Evolutionary conservation across 352 stramenopile species (phyloP).

Genomic region (Phytophthora citricola): DNA sequence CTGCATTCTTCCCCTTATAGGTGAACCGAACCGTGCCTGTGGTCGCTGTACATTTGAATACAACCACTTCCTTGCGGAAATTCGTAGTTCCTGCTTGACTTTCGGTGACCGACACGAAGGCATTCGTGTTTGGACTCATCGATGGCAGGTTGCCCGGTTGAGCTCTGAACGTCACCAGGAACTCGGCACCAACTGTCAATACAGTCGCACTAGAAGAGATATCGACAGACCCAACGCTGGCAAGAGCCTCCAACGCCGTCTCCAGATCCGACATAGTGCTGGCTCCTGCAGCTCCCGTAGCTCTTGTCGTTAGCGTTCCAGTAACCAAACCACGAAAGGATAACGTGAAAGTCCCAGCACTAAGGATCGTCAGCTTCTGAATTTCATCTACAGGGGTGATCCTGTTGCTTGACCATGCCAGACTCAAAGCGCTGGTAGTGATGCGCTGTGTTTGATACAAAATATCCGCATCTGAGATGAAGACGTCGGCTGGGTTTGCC

Average conservation of each 20-base stretch:
- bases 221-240: conserved; percentile 52
- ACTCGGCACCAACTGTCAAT: conserved; percentile 27
- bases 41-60: conserved; percentile 58
- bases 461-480: conserved; percentile 56
- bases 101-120: conserved; percentile 42
- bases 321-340: conserved; percentile 57
- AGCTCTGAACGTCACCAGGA: conserved; percentile 66
- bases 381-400: conserved; percentile 41
- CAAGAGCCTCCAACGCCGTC: conserved; percentile 43
- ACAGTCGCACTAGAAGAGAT: conserved; percentile 40
- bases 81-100: conserved; percentile 49
- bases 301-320: conserved; percentile 17
- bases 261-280: conserved; percentile 44
- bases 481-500: conserved; percentile 51
- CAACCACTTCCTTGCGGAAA: conserved; percentile 70
- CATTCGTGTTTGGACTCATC: conserved; percentile 28
- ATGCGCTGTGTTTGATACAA: conserved; percentile 66
- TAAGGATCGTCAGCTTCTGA: conserved; percentile 53
- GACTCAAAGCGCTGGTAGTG: conserved; percentile 52
- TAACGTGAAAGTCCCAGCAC: conserved; percentile 49
- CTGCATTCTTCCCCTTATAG: conserved; percentile 17
- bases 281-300: conserved; percentile 30
- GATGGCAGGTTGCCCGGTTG: conserved; percentile 57
- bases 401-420: conserved; percentile 63
- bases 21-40: conserved; percentile 46